Percentiles rank a stretch among this genome's conserved stretches.
These are phyloP conservation scores for Penicillium crustosum DNA, from an alignment of 2,329 filamentous ascomycete species.

Conservation along the genomic window DNA sequence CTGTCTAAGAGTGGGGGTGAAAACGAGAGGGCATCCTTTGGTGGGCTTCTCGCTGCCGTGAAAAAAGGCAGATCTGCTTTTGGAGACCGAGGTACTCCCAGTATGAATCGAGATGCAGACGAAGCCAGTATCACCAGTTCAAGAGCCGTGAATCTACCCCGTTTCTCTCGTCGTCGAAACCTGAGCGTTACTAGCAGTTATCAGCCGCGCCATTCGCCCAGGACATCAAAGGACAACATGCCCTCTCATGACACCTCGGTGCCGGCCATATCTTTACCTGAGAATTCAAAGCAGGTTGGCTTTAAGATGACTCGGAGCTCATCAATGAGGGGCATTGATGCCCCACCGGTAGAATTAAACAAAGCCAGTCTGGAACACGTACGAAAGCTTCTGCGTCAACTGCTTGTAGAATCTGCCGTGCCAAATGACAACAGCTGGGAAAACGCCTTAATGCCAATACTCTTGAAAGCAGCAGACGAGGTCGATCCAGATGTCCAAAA, in stretches of 20 bases:
- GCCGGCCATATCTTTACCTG: slow-evolving; percentile 44
- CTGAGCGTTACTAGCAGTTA: slow-evolving; percentile 77
- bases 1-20: slow-evolving; percentile 66
- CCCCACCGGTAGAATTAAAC: slow-evolving; percentile 80
- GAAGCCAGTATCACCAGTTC: slow-evolving; percentile 64
- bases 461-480: slow-evolving; percentile 88
- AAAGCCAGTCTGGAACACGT: slow-evolving; percentile 86
- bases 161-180: slow-evolving; percentile 72
- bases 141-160: slow-evolving; percentile 59
- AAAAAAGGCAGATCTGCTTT: slow-evolving; percentile 71
- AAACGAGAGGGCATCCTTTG: slow-evolving; percentile 70
- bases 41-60: slow-evolving; percentile 68
- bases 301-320: slow-evolving; percentile 71
- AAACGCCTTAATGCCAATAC: slow-evolving; percentile 82
- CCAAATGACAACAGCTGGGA: slow-evolving; percentile 78
- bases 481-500: slow-evolving; percentile 88
- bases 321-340: slow-evolving; percentile 72
- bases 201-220: slow-evolving; percentile 69
- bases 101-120: slow-evolving; percentile 67
- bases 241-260: slow-evolving; percentile 35
- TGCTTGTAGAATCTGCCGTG: slow-evolving; percentile 74
- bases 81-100: slow-evolving; percentile 73
- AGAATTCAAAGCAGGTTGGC: slow-evolving; percentile 36
- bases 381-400: slow-evolving; percentile 76
- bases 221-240: slow-evolving; percentile 60